Percentiles rank a stretch among this genome's conserved stretches.
Conservation (phyloP, 257 asterid genomes). For the Solanum arcanum region DNA sequence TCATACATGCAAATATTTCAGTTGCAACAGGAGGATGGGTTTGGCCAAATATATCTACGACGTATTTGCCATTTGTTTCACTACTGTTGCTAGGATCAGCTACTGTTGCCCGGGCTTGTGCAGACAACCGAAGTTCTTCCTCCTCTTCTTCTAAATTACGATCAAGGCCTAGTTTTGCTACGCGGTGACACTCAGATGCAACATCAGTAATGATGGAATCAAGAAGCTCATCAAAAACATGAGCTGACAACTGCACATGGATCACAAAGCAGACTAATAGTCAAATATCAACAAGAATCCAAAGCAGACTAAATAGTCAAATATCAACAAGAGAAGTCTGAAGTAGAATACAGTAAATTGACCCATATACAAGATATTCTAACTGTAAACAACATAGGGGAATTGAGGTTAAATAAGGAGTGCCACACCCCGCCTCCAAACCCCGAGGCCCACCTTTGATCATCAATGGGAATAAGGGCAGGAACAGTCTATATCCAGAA, state of each 20-base stretch:
- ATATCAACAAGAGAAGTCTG: background rate
- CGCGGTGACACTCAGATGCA: constrained; percentile 93
- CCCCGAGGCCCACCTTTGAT: background rate
- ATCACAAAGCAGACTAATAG: background rate
- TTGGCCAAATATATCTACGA: constrained; percentile 86
- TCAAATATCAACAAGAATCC: background rate
- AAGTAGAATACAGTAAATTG: background rate
- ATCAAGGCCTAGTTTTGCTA: constrained; percentile 82
- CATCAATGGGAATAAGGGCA: background rate
- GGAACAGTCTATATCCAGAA: background rate
- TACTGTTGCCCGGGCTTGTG: constrained; percentile 66
- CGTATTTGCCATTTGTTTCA: constrained; percentile 72
- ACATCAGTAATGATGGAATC: constrained; percentile 77
- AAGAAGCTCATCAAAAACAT: constrained; percentile 50
- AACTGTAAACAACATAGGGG: background rate
- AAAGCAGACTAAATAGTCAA: background rate
- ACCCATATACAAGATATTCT: background rate
- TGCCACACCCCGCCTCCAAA: background rate
- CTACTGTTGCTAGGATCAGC: constrained; percentile 68
- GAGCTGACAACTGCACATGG: constrained; percentile 48
- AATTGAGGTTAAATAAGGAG: background rate
- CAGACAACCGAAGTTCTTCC: constrained; percentile 80
- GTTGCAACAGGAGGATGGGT: constrained; percentile 84
- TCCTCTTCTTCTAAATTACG: constrained; percentile 67
- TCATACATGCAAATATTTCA: constrained; percentile 88